Percentiles rank a stretch among this genome's conserved stretches.
Conservation (phyloP, 148 eudicot species). For the Pouteria glomerata region DNA sequence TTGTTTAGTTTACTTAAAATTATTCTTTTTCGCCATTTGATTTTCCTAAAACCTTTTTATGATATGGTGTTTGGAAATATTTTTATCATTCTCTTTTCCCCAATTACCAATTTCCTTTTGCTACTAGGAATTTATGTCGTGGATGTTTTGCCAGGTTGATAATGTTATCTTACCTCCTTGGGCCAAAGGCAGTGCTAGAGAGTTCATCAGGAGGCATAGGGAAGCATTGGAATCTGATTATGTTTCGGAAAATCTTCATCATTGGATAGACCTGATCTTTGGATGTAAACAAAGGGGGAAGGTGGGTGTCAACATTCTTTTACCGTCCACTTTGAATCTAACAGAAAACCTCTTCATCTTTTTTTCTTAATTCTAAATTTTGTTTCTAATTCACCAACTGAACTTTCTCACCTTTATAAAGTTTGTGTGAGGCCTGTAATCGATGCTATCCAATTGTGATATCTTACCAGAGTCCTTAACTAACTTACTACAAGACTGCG, state of each 20-base stretch:
- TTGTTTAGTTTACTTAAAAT: constrained; percentile 12
- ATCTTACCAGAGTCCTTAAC: neutral
- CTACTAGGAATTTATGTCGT: neutral
- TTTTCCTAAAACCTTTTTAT: neutral
- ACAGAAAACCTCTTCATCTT: neutral
- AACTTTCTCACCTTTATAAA: neutral
- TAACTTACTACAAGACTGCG: neutral
- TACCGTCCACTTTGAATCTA: neutral
- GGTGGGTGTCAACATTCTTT: constrained; percentile 39
- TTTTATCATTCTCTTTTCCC: neutral
- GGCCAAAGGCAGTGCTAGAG: constrained; percentile 94
- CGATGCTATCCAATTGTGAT: neutral
- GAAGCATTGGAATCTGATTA: constrained; percentile 96
- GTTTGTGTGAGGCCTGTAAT: neutral
- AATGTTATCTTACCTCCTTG: constrained; percentile 87
- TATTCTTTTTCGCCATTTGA: neutral
- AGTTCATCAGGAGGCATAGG: constrained; percentile 88
- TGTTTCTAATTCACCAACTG: constrained; percentile 3
- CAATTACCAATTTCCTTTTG: neutral
- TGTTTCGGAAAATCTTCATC: constrained; percentile 93
- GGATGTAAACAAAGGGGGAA: constrained; percentile 94
- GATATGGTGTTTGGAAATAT: neutral
- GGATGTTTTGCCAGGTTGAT: constrained; percentile 58
- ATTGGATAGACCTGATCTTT: constrained; percentile 98
- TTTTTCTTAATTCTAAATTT: neutral